phyloP scores from a whole-genome alignment of 352 stramenopile species.

The Thalassiosira mediterranea region DNA sequence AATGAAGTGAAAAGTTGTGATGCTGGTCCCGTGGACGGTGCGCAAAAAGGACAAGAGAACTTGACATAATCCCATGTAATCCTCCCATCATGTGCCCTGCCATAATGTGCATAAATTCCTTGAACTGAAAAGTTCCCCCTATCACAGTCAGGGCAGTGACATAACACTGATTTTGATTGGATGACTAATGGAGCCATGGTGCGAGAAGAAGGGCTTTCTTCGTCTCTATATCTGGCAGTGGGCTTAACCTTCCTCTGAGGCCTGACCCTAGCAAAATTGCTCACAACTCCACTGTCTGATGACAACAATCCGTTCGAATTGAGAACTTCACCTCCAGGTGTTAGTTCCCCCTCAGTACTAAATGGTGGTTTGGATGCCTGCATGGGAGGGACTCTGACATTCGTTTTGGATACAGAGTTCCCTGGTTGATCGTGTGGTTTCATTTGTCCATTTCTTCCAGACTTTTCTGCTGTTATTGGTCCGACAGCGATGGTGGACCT shows the following conservation, averaged over 20 bases:
- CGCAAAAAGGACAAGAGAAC: constrained; percentile 57
- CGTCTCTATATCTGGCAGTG: constrained; percentile 31
- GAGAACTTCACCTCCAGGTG: constrained; percentile 7
- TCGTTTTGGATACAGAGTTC: neutral
- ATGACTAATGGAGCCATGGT: neutral
- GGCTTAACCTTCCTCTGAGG: constrained; percentile 47
- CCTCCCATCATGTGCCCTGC: constrained; percentile 39
- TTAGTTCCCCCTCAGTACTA: too few relatives aligned
- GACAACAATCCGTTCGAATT: constrained; percentile 24
- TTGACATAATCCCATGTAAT: constrained; percentile 48
- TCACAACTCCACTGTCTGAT: constrained; percentile 16
- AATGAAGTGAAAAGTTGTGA: constrained; percentile 36
- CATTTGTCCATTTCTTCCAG: constrained; percentile 4
- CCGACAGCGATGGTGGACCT: constrained; percentile 30
- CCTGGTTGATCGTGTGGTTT: neutral
- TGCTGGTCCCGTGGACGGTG: constrained; percentile 4
- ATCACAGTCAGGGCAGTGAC: constrained; percentile 51
- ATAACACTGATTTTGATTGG: constrained; percentile 51
- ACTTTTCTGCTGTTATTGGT: constrained; percentile 22
- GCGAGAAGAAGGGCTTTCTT: constrained; percentile 20
- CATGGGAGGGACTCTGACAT: constrained; percentile 6
- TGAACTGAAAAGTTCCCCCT: constrained; percentile 51
- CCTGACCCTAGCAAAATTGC: constrained; percentile 8
- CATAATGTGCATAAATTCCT: constrained; percentile 62
- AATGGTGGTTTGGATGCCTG: too few relatives aligned